These are phyloP conservation scores for Puccinia novopanici DNA, from an alignment of 1,284 basidiomycete species.

Conservation along the genomic window DNA sequence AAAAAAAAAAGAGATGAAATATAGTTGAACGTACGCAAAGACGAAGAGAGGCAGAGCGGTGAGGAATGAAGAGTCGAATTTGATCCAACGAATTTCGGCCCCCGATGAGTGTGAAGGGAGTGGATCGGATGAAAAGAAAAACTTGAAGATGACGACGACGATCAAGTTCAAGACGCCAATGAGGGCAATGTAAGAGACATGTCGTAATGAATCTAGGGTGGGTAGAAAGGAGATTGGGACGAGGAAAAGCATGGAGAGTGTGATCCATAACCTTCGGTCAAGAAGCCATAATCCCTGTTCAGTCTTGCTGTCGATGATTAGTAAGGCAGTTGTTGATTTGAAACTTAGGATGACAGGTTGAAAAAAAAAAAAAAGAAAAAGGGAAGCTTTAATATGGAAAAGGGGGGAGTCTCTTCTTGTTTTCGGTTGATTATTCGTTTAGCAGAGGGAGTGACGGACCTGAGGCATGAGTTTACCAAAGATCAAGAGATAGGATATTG, in stretches of 20 bases:
- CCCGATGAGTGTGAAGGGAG: neutral
- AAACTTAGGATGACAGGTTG: constrained; percentile 37
- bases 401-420: constrained; percentile 65
- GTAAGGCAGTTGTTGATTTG: constrained; percentile 20
- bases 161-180: constrained; percentile 72
- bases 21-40: constrained; percentile 47
- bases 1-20: neutral
- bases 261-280: constrained; percentile 79
- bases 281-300: constrained; percentile 65
- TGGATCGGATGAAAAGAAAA: constrained; percentile 52
- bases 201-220: constrained; percentile 63
- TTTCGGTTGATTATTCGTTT: neutral
- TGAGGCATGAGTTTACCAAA: constrained; percentile 73
- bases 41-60: constrained; percentile 43
- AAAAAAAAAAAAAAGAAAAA: no score
- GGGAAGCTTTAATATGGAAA: neutral
- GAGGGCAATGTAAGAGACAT: constrained; percentile 81
- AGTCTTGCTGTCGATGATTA: constrained; percentile 61
- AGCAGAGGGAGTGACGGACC: constrained; percentile 68
- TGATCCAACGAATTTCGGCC: constrained; percentile 34
- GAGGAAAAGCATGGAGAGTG: constrained; percentile 76
- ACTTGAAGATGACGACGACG: constrained; percentile 57
- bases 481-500: constrained; percentile 71
- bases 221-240: constrained; percentile 84
- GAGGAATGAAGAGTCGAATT: constrained; percentile 9